phyloP scores from a whole-genome alignment of 2,329 filamentous ascomycete genomes.

The Pseudovirgaria hyperparasitica region DNA sequence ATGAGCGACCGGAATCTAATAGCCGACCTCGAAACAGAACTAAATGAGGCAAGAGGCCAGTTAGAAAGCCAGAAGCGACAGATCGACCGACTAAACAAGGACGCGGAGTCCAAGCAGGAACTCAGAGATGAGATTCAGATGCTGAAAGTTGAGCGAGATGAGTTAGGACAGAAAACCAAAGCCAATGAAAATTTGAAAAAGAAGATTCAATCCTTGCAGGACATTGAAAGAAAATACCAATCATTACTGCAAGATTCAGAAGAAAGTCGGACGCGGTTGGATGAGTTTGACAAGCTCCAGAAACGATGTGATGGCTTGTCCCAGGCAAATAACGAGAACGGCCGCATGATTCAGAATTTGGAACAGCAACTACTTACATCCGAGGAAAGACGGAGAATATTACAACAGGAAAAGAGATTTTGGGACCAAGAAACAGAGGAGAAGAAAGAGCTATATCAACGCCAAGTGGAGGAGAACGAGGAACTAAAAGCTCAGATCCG shows the following conservation, averaged over 20 bases:
- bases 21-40: constrained; percentile 34
- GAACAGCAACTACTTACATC: constrained; percentile 40
- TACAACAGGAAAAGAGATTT: constrained; percentile 35
- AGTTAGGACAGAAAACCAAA: constrained; percentile 34
- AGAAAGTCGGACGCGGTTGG: constrained; percentile 28
- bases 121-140: constrained; percentile 39
- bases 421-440: constrained; percentile 35
- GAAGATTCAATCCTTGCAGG: constrained; percentile 38
- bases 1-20: constrained; percentile 36
- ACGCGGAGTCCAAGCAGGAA: constrained; percentile 32
- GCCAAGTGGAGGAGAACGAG: constrained; percentile 33
- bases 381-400: constrained; percentile 32
- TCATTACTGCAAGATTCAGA: constrained; percentile 33
- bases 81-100: constrained; percentile 29
- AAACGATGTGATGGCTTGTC: constrained; percentile 31
- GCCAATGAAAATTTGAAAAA: constrained; percentile 41
- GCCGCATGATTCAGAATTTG: constrained; percentile 35
- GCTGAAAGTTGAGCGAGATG: constrained; percentile 35
- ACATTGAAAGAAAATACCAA: constrained; percentile 32
- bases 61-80: constrained; percentile 34
- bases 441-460: constrained; percentile 32
- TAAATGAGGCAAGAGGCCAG: constrained; percentile 29
- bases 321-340: constrained; percentile 39
- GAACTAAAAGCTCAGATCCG: constrained; percentile 33
- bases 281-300: constrained; percentile 31